phyloP scores from a whole-genome alignment of 2,329 filamentous ascomycete genomes.

The Aspergillus novoparasiticus region DNA sequence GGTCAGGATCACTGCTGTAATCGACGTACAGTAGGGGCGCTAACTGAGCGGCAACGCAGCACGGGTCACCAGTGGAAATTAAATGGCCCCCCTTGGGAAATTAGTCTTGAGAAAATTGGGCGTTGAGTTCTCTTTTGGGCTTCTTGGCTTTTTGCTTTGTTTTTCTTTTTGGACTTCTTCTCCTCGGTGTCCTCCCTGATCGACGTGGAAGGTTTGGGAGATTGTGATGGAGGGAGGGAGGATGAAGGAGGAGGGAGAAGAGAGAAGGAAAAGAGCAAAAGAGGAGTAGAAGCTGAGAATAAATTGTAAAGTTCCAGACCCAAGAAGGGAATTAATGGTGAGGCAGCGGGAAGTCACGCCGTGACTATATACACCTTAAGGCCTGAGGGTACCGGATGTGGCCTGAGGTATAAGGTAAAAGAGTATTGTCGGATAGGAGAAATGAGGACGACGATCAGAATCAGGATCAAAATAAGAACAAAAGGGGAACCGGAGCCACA shows the following conservation, averaged over 20 bases:
- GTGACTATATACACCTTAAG: background rate
- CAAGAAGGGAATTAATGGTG: background rate
- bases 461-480: background rate
- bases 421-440: background rate
- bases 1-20: slow-evolving; percentile 1
- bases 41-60: slow-evolving; percentile 2
- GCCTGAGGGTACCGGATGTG: background rate
- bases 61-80: slow-evolving; percentile 5
- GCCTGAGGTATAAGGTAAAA: background rate
- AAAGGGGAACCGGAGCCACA: background rate
- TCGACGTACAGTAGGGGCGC: slow-evolving; percentile 6
- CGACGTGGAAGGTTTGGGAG: background rate
- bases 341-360: slow-evolving; percentile 1
- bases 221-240: background rate
- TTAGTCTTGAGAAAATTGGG: background rate
- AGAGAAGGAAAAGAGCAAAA: background rate
- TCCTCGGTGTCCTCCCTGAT: background rate
- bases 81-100: background rate
- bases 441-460: background rate
- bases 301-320: background rate
- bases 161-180: background rate
- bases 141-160: background rate
- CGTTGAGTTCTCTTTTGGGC: background rate
- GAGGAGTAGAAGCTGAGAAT: background rate
- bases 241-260: background rate